Base-by-base conservation (phyloP, 108 stramenopile species). In the Craspedostauros australis region DNA sequence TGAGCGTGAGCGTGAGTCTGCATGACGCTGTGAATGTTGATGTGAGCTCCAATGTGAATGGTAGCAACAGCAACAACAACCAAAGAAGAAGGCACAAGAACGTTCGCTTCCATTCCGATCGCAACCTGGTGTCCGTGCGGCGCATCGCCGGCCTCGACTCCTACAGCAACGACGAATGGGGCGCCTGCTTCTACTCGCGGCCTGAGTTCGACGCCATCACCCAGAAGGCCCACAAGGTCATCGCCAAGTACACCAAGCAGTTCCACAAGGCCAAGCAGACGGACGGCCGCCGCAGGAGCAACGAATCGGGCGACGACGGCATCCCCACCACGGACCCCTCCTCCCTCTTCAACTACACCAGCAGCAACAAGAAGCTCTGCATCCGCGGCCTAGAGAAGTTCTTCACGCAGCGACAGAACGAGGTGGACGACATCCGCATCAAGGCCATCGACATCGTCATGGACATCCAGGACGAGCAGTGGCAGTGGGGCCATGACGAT, bases 381-480 rank as follows among this genome's bases (percentile, higher is more conserved):
- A 33, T 25, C 23, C 29, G 50, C 14, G 50, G 50, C 19, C 31
- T 50, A 3, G 50, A 50, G 23, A 50, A 50, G 20, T 19, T 50
- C 6, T 32, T 33, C 6, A 34, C 33, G 18, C 33, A 50, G 3
- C 50, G 28, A 9, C 29, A 33, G 31, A 25, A 50, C 9, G 14
- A 5, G 8, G 21, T 20, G 18, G 4, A 25, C 4, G 36, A 20
- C 9, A 7, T 33, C 5, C 50, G 50, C 9, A 21, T 19, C 30
- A 33, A 50, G 21, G 9, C 50, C 7, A 16, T 50, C 28, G 26
- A 50, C 21, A 34, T 34, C 5, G 50, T 50, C 8, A 50, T 50
- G 50, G 50, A 50, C 22, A 8, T 33, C 20, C 50, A 50, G 18
- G 50, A 50, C 33, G 30, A 50, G 4, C 50, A 50, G 18, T 50